Conservation (phyloP, 495 filamentous ascomycete genomes). For the Trichoderma virens region DNA sequence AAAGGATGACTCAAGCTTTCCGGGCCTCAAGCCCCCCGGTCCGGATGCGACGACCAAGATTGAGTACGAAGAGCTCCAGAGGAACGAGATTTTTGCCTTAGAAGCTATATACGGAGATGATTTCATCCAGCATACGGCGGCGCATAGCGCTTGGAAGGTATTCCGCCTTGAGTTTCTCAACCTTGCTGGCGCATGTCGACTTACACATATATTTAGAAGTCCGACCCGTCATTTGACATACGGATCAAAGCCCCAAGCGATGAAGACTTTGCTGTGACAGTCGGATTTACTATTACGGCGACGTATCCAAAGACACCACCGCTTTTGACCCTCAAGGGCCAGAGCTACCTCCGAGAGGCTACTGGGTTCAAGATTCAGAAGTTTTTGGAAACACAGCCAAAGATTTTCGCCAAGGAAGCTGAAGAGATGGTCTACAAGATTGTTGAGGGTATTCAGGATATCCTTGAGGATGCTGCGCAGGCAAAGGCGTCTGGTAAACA, state of each 20-base stretch:
- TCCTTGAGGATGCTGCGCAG: slow-evolving; percentile 78
- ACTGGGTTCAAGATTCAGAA: slow-evolving; percentile 60
- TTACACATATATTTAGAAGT: slow-evolving; percentile 44
- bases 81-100: slow-evolving; percentile 80
- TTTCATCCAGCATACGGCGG: slow-evolving; percentile 63
- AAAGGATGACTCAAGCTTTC: slow-evolving; percentile 30
- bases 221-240: slow-evolving; percentile 74
- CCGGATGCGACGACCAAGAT: slow-evolving; percentile 33
- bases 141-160: slow-evolving; percentile 82
- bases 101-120: slow-evolving; percentile 91
- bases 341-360: slow-evolving; percentile 52
- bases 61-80: slow-evolving; percentile 76
- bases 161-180: slow-evolving; percentile 12
- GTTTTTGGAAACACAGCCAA: slow-evolving; percentile 62
- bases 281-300: slow-evolving; percentile 69
- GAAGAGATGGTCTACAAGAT: slow-evolving; percentile 87
- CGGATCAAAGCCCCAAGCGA: slow-evolving; percentile 64
- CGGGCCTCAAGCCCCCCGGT: slow-evolving; percentile 33
- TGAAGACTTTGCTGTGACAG: slow-evolving; percentile 51
- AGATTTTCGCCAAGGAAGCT: slow-evolving; percentile 45
- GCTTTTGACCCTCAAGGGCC: slow-evolving; percentile 59
- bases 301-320: slow-evolving; percentile 90
- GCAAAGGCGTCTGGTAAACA: slow-evolving; percentile 61
- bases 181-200: slow-evolving; percentile 12
- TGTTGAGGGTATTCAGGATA: slow-evolving; percentile 72